phyloP scores from a whole-genome alignment of 2,329 filamentous ascomycete species.

The Ophiostoma montium region DNA sequence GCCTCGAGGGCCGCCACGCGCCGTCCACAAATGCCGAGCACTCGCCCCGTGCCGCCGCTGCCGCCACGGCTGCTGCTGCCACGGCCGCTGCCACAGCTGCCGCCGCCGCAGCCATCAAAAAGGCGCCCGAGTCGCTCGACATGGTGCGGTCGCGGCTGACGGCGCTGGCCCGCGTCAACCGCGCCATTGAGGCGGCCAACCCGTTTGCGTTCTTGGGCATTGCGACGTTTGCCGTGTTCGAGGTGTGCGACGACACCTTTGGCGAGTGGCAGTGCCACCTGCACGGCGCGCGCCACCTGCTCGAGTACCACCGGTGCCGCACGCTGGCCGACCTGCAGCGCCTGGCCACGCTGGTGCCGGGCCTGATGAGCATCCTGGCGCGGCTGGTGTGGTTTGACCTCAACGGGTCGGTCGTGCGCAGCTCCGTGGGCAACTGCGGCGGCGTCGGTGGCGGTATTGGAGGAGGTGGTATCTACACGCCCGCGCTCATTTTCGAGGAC shows the following conservation, averaged over 20 bases:
- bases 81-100: too few relatives aligned
- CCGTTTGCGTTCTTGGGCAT: slow-evolving; percentile 29
- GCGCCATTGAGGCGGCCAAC: slow-evolving; percentile 24
- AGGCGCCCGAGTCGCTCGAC: slow-evolving; percentile 8
- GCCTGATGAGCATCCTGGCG: slow-evolving; percentile 24
- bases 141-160: slow-evolving; percentile 15
- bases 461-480: too few relatives aligned
- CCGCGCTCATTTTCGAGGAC: slow-evolving; percentile 23
- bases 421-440: neutral
- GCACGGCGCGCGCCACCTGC: slow-evolving; percentile 24
- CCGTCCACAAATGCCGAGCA: too few relatives aligned
- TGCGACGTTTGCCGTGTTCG: slow-evolving; percentile 29
- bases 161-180: slow-evolving; percentile 24
- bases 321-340: slow-evolving; percentile 20
- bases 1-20: slow-evolving; percentile 8
- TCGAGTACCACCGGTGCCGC: slow-evolving; percentile 25
- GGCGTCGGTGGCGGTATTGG: too few relatives aligned
- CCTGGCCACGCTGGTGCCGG: slow-evolving; percentile 21
- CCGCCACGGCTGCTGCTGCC: too few relatives aligned
- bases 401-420: slow-evolving; percentile 18
- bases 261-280: slow-evolving; percentile 26
- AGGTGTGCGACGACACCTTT: slow-evolving; percentile 27
- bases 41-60: too few relatives aligned
- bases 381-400: slow-evolving; percentile 28
- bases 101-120: neutral